Evolutionary conservation across 2,329 filamentous ascomycete genomes (phyloP).

Genomic region (Thielaviopsis populi): DNA sequence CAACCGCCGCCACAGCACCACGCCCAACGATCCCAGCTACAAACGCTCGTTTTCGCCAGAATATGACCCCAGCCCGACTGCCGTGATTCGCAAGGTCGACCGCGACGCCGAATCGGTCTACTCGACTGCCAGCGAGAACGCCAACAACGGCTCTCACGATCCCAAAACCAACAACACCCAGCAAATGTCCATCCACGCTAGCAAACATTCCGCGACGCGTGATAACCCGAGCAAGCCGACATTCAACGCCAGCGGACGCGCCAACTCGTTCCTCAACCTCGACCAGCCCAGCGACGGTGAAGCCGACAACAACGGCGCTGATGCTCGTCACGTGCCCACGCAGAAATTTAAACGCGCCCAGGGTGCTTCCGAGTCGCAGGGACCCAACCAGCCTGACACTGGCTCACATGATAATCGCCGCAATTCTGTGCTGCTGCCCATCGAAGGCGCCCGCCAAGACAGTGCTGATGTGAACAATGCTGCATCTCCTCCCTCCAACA

Average conservation of each 20-base stretch:
- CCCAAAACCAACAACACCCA: background rate
- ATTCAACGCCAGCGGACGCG: slow-evolving; percentile 24
- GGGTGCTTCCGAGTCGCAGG: slow-evolving; percentile 1
- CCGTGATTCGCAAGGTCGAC: slow-evolving; percentile 52
- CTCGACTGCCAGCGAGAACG: slow-evolving; percentile 17
- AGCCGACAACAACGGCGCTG: slow-evolving; percentile 20
- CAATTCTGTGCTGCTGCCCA: slow-evolving; percentile 30
- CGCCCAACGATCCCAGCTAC: slow-evolving; percentile 20
- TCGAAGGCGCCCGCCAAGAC: slow-evolving; percentile 27
- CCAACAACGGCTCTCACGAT: background rate
- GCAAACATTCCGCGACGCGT: slow-evolving; percentile 15
- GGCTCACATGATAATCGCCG: slow-evolving; percentile 24
- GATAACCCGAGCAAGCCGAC: slow-evolving; percentile 27
- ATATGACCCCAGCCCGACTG: slow-evolving; percentile 57
- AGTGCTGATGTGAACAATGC: slow-evolving; percentile 27
- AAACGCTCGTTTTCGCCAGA: slow-evolving; percentile 56
- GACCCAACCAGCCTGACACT: background rate
- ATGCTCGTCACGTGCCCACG: background rate
- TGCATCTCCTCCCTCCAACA: slow-evolving; percentile 24
- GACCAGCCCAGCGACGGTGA: slow-evolving; percentile 35
- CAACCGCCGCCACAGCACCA: slow-evolving; percentile 11
- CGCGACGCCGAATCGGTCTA: slow-evolving; percentile 27
- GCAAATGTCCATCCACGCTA: background rate
- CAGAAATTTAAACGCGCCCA: background rate
- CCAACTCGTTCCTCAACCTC: slow-evolving; percentile 37